A percentile compares a stretch with the other conserved stretches of the same genome.
Conservation (phyloP, 2,329 filamentous ascomycete genomes). For the Diaporthe aspalathi region DNA sequence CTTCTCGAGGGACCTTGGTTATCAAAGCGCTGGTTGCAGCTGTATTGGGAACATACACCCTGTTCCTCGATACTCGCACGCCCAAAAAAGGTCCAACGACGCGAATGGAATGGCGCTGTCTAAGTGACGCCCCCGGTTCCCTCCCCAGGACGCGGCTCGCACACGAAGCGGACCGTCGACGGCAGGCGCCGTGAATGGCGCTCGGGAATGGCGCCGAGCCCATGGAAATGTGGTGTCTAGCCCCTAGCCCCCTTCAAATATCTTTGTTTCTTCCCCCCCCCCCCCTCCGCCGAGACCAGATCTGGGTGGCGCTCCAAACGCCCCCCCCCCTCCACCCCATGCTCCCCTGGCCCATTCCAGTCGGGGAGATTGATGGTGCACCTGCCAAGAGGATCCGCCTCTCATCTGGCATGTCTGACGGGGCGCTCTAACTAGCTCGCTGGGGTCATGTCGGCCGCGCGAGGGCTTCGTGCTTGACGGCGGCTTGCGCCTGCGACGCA, state of each 20-base stretch:
- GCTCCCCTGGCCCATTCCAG: conserved; percentile 7
- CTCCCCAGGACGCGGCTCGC: not conserved
- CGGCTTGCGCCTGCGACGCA: not conserved
- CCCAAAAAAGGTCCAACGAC: not conserved
- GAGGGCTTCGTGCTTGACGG: not conserved
- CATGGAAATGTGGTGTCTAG: not conserved
- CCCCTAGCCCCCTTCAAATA: too few species aligned
- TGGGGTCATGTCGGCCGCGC: not conserved
- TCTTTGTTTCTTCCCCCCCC: too few species aligned
- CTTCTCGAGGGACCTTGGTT: not conserved
- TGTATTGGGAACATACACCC: not conserved
- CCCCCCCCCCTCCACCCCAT: too few species aligned
- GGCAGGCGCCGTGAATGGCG: conserved; percentile 1
- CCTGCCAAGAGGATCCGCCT: not conserved
- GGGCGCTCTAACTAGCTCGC: not conserved
- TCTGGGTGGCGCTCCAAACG: not conserved
- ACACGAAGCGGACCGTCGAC: not conserved
- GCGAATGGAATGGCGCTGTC: conserved; percentile 25
- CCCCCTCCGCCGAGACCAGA: not conserved
- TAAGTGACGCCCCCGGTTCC: not conserved
- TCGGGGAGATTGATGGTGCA: not conserved
- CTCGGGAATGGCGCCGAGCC: conserved; percentile 6
- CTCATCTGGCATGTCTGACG: conserved; percentile 9
- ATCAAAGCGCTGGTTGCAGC: not conserved
- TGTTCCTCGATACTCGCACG: not conserved